A percentile compares a stretch with the other conserved stretches of the same genome.
Evolutionary conservation across 768 basidiomycete genomes (phyloP).

Genomic region (Phaeolepiota aurea): DNA sequence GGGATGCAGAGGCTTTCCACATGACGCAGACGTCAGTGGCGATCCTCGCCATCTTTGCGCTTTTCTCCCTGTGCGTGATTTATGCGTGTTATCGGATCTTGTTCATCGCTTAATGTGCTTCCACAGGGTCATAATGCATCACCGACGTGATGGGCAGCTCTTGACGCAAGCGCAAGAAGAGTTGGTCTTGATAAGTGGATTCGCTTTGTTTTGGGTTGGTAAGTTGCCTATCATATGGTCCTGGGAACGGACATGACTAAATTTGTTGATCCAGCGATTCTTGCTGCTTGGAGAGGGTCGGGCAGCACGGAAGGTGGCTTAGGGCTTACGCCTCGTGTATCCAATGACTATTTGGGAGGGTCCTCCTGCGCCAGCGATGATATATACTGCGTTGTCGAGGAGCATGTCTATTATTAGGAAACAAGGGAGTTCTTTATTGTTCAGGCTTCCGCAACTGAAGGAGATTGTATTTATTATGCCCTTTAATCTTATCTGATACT

Average conservation of each 20-base stretch:
- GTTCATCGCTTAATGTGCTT: not conserved
- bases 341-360: too few relatives aligned
- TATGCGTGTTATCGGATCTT: too few relatives aligned
- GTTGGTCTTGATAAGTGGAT: slow-evolving; percentile 58
- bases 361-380: slow-evolving; percentile 53
- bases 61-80: slow-evolving; percentile 55
- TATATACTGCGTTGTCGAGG: slow-evolving; percentile 64
- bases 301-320: too few relatives aligned
- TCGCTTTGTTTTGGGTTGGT: slow-evolving; percentile 77
- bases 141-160: slow-evolving; percentile 49
- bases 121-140: slow-evolving; percentile 58
- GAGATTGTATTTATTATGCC: too few relatives aligned
- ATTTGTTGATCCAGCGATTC: too few relatives aligned
- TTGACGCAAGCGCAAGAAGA: slow-evolving; percentile 71
- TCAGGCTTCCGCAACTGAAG: too few relatives aligned
- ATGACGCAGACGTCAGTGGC: slow-evolving; percentile 71
- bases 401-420: slow-evolving; percentile 24
- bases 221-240: slow-evolving; percentile 14
- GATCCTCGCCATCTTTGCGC: slow-evolving; percentile 52
- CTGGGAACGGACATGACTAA: not conserved
- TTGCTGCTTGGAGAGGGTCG: too few relatives aligned
- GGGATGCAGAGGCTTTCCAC: slow-evolving; percentile 46
- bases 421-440: not conserved
- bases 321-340: too few relatives aligned
- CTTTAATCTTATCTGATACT: too few relatives aligned